Evolutionary conservation across 192 early-diverging fungal genomes (phyloP).

Genomic region (Backusella tarrabulga): DNA sequence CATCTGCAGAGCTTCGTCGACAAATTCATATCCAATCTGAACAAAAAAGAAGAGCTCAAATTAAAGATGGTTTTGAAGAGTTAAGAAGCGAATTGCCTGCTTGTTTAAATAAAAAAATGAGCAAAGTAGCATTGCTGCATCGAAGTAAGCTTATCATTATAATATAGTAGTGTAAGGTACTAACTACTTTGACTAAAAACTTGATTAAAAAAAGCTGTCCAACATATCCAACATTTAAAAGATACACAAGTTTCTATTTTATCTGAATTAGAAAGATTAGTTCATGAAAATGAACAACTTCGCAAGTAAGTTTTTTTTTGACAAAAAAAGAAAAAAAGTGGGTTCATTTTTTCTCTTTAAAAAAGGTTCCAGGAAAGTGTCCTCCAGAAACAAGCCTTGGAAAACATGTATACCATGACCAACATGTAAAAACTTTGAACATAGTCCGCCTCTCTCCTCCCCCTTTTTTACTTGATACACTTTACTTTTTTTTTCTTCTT

Average conservation of each 20-base stretch:
- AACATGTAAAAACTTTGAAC: conserved; percentile 23
- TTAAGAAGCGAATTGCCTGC: conserved; percentile 34
- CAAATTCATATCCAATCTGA: conserved; percentile 41
- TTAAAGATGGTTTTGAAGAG: conserved; percentile 41
- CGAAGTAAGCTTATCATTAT: conserved; percentile 25
- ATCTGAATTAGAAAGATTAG: conserved; percentile 34
- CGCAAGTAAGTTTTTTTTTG: conserved; percentile 26
- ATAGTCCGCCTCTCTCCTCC: neutral
- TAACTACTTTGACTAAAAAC: neutral
- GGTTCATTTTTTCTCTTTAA: neutral
- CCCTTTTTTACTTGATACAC: neutral
- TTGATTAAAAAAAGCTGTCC: conserved; percentile 30
- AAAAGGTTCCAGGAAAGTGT: conserved; percentile 34
- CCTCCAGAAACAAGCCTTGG: conserved; percentile 39
- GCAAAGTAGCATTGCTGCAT: conserved; percentile 37
- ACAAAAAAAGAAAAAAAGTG: neutral
- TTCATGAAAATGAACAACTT: conserved; percentile 40
- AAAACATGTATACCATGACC: conserved; percentile 37
- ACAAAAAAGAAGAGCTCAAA: conserved; percentile 40
- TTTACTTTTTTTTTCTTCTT: neutral
- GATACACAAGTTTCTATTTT: conserved; percentile 39
- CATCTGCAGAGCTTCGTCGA: conserved; percentile 28
- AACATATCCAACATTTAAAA: conserved; percentile 46
- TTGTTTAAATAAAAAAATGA: conserved; percentile 41
- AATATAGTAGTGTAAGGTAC: neutral